A percentile compares a stretch with the other conserved stretches of the same genome.
Conservation (phyloP, 805 yeast genomes). For the Vanderwaltozyma polyspora region DNA sequence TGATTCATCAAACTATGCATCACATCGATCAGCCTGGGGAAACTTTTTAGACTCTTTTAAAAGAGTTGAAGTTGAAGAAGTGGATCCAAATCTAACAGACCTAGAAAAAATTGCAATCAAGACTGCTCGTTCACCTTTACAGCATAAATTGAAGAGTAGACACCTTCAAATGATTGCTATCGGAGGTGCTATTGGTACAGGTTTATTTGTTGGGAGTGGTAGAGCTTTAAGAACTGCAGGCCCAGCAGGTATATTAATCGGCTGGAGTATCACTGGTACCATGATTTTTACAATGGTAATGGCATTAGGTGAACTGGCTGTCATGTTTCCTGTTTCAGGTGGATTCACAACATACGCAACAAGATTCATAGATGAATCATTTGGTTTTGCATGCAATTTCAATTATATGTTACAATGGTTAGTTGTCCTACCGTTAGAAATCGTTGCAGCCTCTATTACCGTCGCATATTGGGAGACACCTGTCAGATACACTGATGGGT, state of each 20-base stretch:
- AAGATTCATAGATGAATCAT: slow-evolving; percentile 47
- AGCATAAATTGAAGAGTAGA: slow-evolving; percentile 42
- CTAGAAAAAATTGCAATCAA: slow-evolving; percentile 36
- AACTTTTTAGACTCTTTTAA: slow-evolving; percentile 7
- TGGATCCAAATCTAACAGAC: slow-evolving; percentile 31
- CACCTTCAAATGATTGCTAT: slow-evolving; percentile 56
- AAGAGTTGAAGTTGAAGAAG: slow-evolving; percentile 11
- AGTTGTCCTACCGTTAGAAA: slow-evolving; percentile 40
- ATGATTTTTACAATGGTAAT: slow-evolving; percentile 51
- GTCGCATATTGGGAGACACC: slow-evolving; percentile 40
- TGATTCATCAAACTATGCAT: no score
- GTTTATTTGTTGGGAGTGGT: slow-evolving; percentile 66
- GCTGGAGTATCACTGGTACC: slow-evolving; percentile 42
- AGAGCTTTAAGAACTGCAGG: slow-evolving; percentile 52
- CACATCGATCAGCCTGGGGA: no score
- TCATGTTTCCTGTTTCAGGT: slow-evolving; percentile 53
- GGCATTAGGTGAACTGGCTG: slow-evolving; percentile 50
- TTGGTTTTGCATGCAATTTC: slow-evolving; percentile 55
- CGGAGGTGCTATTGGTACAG: slow-evolving; percentile 68
- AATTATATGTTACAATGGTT: slow-evolving; percentile 45
- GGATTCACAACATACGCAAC: slow-evolving; percentile 53
- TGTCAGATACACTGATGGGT: slow-evolving; percentile 37
- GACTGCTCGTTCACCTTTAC: slow-evolving; percentile 46
- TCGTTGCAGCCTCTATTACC: slow-evolving; percentile 44
- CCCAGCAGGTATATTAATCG: slow-evolving; percentile 50